Percentiles rank a stretch among this genome's conserved stretches.
Conservation (phyloP, 768 basidiomycete species). For the Pleurotus tuber-regium region DNA sequence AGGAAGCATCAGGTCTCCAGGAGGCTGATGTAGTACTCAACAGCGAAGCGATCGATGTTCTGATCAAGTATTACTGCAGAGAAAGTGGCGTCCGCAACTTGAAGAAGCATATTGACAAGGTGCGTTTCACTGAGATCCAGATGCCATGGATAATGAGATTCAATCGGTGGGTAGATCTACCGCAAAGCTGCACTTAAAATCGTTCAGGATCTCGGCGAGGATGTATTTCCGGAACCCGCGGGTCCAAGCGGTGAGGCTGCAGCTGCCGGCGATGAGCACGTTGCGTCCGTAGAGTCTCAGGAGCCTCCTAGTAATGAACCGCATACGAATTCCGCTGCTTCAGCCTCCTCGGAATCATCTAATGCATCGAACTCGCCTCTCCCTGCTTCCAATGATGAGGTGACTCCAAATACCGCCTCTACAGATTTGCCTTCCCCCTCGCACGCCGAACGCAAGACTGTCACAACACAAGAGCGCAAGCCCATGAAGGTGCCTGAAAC, state of each 20-base stretch:
- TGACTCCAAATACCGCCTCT: conserved; percentile 13
- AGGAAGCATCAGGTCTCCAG: conserved; percentile 84
- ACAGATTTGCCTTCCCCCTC: conserved; percentile 18
- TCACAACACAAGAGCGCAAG: conserved; percentile 77
- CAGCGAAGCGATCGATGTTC: conserved; percentile 70
- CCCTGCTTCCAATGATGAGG: conserved; percentile 15
- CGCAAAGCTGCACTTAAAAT: conserved; percentile 93
- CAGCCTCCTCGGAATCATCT: conserved; percentile 10
- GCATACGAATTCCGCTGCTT: conserved; percentile 11
- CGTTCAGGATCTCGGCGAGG: conserved; percentile 87
- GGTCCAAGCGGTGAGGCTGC: conserved; percentile 13
- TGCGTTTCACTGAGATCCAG: conserved; percentile 23
- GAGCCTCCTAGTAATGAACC: conserved; percentile 43
- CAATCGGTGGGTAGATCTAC: conserved; percentile 64
- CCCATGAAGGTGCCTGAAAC: conserved; percentile 78
- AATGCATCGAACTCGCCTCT: not conserved
- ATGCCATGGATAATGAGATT: not conserved
- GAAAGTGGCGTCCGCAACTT: conserved; percentile 96
- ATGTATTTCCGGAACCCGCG: conserved; percentile 71
- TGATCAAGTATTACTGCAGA: conserved; percentile 96
- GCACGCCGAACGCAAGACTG: conserved; percentile 39
- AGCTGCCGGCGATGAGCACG: conserved; percentile 15
- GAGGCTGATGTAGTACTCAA: conserved; percentile 81
- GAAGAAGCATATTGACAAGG: conserved; percentile 99
- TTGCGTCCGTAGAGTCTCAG: conserved; percentile 46